Percentiles rank a stretch among this genome's conserved stretches.
Evolutionary conservation across 2,329 filamentous ascomycete species (phyloP).

Genomic region (Diplodia corticola): DNA sequence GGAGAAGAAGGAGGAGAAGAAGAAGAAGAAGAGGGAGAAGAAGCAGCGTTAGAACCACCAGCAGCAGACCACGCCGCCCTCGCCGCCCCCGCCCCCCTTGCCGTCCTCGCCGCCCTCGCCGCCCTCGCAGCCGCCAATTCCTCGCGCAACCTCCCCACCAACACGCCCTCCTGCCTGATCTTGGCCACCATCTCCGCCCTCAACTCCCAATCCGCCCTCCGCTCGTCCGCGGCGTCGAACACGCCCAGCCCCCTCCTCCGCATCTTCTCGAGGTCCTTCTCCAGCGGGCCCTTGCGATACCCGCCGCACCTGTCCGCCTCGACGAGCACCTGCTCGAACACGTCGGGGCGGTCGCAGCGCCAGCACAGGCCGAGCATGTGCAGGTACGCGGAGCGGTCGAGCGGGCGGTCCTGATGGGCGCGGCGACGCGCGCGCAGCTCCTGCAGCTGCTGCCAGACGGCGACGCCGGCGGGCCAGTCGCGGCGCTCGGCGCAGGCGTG

Average conservation of each 20-base stretch:
- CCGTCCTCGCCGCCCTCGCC: neutral
- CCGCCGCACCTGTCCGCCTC: slow-evolving; percentile 3
- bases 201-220: neutral
- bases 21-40: too few relatives aligned
- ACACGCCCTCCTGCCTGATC: neutral
- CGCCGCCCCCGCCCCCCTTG: neutral
- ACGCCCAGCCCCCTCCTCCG: neutral
- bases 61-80: neutral
- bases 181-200: neutral
- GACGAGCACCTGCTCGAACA: neutral
- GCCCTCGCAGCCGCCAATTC: too few relatives aligned
- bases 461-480: slow-evolving; percentile 41
- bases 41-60: too few relatives aligned
- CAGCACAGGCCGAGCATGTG: slow-evolving; percentile 22
- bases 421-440: slow-evolving; percentile 30
- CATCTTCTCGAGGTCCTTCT: slow-evolving; percentile 17
- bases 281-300: neutral
- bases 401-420: too few relatives aligned
- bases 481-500: slow-evolving; percentile 42
- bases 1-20: too few relatives aligned
- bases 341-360: slow-evolving; percentile 1
- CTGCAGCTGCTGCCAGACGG: slow-evolving; percentile 47
- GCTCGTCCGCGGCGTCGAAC: neutral
- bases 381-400: slow-evolving; percentile 8
- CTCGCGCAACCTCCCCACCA: too few relatives aligned